These are phyloP conservation scores for Sarocladiaceae sp. DNA, from an alignment of 2,329 filamentous ascomycete genomes.

Conservation along the genomic window DNA sequence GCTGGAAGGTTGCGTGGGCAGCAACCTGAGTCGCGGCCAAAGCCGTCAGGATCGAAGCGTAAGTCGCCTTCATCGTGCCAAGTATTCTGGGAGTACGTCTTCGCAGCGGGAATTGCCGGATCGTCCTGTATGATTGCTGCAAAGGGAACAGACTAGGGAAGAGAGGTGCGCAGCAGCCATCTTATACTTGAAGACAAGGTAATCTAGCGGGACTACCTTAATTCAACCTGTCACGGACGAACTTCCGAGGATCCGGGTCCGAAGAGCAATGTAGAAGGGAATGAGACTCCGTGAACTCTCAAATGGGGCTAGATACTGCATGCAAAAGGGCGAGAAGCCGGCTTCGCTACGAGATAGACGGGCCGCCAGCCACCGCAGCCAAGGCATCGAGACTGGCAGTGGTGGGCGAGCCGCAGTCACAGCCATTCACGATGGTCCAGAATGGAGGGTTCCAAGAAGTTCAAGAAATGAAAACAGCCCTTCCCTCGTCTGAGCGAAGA, in stretches of 20 bases:
- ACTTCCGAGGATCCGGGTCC: neutral
- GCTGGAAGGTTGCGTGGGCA: slow-evolving; percentile 45
- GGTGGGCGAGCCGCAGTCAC: neutral
- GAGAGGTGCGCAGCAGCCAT: neutral
- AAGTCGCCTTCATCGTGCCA: slow-evolving; percentile 28
- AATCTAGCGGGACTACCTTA: too few species aligned
- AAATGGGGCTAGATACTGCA: too few species aligned
- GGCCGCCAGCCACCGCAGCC: slow-evolving; percentile 7
- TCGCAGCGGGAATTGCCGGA: neutral
- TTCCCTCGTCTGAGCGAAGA: too few species aligned
- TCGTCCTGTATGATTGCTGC: neutral
- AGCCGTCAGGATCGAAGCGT: slow-evolving; percentile 23
- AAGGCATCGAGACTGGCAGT: neutral
- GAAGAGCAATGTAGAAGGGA: too few species aligned
- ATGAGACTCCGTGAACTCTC: too few species aligned
- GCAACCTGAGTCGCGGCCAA: slow-evolving; percentile 30
- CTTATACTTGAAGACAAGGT: neutral
- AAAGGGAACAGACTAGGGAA: neutral
- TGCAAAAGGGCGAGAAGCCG: neutral
- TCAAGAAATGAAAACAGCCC: neutral
- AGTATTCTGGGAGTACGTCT: neutral
- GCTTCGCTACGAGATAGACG: slow-evolving; percentile 3
- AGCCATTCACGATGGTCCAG: neutral
- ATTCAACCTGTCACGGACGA: slow-evolving; percentile 1
- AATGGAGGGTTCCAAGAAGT: neutral